These are phyloP conservation scores for Oryza meyeriana DNA, from an alignment of 176 grass and related monocot genomes.

Conservation along the genomic window DNA sequence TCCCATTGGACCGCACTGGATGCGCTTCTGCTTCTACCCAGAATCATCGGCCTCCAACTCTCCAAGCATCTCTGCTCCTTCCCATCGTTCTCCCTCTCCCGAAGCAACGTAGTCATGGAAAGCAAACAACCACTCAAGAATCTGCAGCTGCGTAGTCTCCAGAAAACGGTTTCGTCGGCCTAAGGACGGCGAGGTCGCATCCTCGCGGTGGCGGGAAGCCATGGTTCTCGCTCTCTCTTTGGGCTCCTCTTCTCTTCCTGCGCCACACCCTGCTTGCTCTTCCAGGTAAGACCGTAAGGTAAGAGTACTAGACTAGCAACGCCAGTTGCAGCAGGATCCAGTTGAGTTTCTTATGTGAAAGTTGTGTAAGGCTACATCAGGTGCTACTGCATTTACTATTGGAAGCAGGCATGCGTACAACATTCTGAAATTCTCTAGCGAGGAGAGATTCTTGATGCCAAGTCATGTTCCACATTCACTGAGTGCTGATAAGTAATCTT, in stretches of 20 bases:
- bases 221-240: conserved; percentile 16
- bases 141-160: background rate
- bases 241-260: background rate
- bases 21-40: background rate
- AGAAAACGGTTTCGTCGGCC: background rate
- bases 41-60: background rate
- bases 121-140: background rate
- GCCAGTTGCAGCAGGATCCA: background rate
- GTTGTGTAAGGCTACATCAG: background rate
- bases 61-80: background rate
- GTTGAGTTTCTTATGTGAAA: background rate
- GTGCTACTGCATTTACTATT: background rate
- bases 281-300: background rate
- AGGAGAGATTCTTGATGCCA: background rate
- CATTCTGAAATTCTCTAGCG: too few relatives aligned
- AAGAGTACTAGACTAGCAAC: background rate
- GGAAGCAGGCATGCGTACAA: background rate
- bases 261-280: background rate
- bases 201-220: background rate
- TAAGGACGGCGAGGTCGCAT: background rate
- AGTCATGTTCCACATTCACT: background rate
- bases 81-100: too few relatives aligned
- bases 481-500: background rate
- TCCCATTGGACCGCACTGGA: conserved; percentile 21
- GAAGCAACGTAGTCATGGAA: background rate